Evolutionary conservation across 2,329 filamentous ascomycete genomes (phyloP).

Genomic region (Aspergillus floridensis): DNA sequence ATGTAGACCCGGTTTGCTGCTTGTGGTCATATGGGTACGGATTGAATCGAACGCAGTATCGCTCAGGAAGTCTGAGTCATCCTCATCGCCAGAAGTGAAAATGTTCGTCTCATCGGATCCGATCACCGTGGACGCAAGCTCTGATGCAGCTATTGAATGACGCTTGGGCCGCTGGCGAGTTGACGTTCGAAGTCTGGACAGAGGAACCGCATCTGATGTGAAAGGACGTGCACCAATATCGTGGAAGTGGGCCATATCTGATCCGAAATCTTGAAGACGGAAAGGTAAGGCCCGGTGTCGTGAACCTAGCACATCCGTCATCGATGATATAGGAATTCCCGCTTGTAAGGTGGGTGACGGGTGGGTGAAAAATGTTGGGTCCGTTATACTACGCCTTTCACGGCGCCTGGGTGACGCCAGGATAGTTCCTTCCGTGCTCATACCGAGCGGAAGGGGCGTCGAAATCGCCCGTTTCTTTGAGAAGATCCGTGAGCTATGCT

Average conservation of each 20-base stretch:
- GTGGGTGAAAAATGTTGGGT: conserved; percentile 38
- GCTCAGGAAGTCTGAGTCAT: conserved; percentile 60
- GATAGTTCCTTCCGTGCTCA: conserved; percentile 27
- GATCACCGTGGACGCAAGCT: conserved; percentile 58
- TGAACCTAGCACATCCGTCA: conserved; percentile 13
- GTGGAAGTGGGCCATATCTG: conserved; percentile 21
- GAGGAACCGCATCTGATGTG: conserved; percentile 27
- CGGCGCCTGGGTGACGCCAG: conserved; percentile 23
- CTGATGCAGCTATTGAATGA: conserved; percentile 56
- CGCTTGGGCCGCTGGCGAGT: conserved; percentile 47
- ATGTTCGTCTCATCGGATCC: conserved; percentile 61
- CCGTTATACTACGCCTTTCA: conserved; percentile 42
- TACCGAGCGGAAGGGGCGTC: conserved; percentile 25
- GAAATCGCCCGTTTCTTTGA: conserved; percentile 33
- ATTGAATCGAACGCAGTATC: conserved; percentile 63
- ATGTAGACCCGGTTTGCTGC: conserved; percentile 51
- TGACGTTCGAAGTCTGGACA: conserved; percentile 30
- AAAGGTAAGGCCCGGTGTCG: conserved; percentile 21
- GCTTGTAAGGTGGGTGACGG: conserved; percentile 33
- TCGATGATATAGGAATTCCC: conserved; percentile 16
- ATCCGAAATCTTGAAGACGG: conserved; percentile 25
- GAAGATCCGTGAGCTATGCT: conserved; percentile 26
- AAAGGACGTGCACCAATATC: conserved; percentile 22
- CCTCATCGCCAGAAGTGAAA: conserved; percentile 58
- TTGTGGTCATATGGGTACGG: conserved; percentile 57